These are phyloP conservation scores for Pseudocercospora ulei DNA, from an alignment of 2,329 filamentous ascomycete genomes.

Conservation along the genomic window DNA sequence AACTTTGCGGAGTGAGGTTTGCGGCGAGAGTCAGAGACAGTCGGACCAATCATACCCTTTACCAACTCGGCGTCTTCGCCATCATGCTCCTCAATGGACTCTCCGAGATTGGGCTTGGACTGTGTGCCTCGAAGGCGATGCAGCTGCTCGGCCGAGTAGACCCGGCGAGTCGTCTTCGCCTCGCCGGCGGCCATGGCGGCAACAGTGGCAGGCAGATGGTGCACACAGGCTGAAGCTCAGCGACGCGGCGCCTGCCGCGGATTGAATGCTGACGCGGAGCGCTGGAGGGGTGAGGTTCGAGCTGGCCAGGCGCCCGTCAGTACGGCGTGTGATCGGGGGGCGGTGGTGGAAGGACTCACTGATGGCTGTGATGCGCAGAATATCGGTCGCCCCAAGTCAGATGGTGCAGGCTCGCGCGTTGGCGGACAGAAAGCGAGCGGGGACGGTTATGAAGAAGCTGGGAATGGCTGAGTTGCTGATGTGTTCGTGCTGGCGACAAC, in stretches of 20 bases:
- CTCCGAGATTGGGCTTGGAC: conserved; percentile 32
- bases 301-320: too few relatives aligned
- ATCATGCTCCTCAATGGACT: conserved; percentile 34
- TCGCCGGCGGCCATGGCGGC: conserved; percentile 14
- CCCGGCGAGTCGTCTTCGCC: conserved; percentile 28
- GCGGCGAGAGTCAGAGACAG: neutral
- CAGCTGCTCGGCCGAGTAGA: conserved; percentile 35
- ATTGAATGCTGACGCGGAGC: too few relatives aligned
- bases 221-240: conserved; percentile 1
- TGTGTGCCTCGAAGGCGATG: conserved; percentile 32
- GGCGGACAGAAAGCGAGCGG: conserved; percentile 17
- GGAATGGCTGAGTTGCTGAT: conserved; percentile 31
- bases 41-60: conserved; percentile 30
- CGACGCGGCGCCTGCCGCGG: neutral
- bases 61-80: conserved; percentile 34
- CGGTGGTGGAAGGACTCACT: conserved; percentile 7
- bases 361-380: neutral
- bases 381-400: neutral
- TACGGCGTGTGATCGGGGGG: too few relatives aligned
- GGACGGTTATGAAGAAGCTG: conserved; percentile 32
- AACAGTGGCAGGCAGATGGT: too few relatives aligned
- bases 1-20: conserved; percentile 10
- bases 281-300: too few relatives aligned
- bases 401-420: neutral
- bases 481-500: conserved; percentile 19